Evolutionary conservation across 495 filamentous ascomycete genomes (phyloP).

Genomic region (Aspergillus nanangensis): DNA sequence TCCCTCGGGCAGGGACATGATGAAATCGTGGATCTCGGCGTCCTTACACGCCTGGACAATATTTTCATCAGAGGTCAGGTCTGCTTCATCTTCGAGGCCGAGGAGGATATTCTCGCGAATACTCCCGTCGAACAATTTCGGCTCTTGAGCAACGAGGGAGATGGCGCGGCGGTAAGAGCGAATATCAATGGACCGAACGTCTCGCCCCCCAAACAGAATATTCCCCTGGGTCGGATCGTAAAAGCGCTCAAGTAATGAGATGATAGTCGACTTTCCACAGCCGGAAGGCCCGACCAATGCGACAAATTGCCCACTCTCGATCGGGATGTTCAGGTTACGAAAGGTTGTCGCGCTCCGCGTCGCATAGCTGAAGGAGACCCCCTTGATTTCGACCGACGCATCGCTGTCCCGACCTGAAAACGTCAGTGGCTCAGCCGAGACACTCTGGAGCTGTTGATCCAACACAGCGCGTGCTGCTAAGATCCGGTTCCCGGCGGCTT

Average conservation of each 20-base stretch:
- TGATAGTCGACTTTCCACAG: slow-evolving; percentile 67
- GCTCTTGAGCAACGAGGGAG: slow-evolving; percentile 58
- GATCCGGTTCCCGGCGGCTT: slow-evolving; percentile 52
- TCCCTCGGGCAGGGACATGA: slow-evolving; percentile 53
- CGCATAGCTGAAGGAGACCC: slow-evolving; percentile 57
- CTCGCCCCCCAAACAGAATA: slow-evolving; percentile 48
- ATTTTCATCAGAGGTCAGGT: slow-evolving; percentile 36
- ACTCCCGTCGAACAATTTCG: slow-evolving; percentile 55
- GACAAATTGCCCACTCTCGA: slow-evolving; percentile 60
- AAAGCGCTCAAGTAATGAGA: slow-evolving; percentile 61
- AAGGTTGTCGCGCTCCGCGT: slow-evolving; percentile 49
- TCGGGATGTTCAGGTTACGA: slow-evolving; percentile 29
- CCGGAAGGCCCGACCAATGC: slow-evolving; percentile 72
- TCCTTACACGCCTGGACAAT: slow-evolving; percentile 52
- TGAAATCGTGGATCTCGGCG: slow-evolving; percentile 62
- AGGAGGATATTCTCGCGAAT: slow-evolving; percentile 57
- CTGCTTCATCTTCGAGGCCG: slow-evolving; percentile 24
- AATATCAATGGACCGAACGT: slow-evolving; percentile 40
- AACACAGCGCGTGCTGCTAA: slow-evolving; percentile 20
- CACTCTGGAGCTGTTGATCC: background rate
- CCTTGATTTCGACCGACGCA: slow-evolving; percentile 29
- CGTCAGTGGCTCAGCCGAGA: background rate
- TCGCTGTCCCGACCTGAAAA: background rate
- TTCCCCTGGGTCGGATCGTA: slow-evolving; percentile 51
- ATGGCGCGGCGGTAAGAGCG: slow-evolving; percentile 43